Evolutionary conservation across 768 basidiomycete genomes (phyloP).

Genomic region (Tulasnella sp.): DNA sequence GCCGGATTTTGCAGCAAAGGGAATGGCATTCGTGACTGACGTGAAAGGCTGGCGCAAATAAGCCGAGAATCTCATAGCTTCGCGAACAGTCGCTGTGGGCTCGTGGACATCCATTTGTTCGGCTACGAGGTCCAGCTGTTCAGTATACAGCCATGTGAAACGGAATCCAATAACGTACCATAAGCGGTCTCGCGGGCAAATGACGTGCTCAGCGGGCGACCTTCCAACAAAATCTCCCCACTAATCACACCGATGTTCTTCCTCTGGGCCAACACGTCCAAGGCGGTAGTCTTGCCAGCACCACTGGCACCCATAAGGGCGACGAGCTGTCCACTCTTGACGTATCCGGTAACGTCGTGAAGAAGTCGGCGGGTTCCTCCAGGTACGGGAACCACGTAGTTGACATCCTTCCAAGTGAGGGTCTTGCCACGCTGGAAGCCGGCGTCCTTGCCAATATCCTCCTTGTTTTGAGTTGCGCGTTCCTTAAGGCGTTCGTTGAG

Average conservation of each 20-base stretch:
- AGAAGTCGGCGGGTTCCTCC: constrained; percentile 26
- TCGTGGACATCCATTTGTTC: constrained; percentile 45
- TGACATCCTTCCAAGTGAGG: constrained; percentile 40
- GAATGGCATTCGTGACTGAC: constrained; percentile 27
- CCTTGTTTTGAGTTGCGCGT: neutral
- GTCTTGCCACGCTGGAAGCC: constrained; percentile 32
- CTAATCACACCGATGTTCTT: constrained; percentile 38
- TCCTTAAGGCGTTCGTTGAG: constrained; percentile 39
- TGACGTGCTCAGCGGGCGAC: constrained; percentile 19
- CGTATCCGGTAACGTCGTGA: constrained; percentile 32
- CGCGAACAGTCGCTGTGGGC: constrained; percentile 43
- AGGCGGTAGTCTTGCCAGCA: constrained; percentile 36
- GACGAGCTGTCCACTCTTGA: constrained; percentile 35
- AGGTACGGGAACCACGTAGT: constrained; percentile 26
- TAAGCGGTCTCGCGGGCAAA: constrained; percentile 30
- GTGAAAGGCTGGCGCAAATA: constrained; percentile 40
- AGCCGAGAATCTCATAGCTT: constrained; percentile 42
- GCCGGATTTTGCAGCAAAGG: neutral
- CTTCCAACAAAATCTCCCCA: constrained; percentile 36
- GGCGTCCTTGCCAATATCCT: constrained; percentile 26
- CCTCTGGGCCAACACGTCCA: constrained; percentile 28
- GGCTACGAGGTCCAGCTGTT: constrained; percentile 33
- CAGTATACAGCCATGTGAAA: constrained; percentile 22
- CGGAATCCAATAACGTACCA: constrained; percentile 24
- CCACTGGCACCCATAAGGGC: constrained; percentile 41